Evolutionary conservation across 768 basidiomycete species (phyloP).

Genomic region (Lactarius hengduanensis): DNA sequence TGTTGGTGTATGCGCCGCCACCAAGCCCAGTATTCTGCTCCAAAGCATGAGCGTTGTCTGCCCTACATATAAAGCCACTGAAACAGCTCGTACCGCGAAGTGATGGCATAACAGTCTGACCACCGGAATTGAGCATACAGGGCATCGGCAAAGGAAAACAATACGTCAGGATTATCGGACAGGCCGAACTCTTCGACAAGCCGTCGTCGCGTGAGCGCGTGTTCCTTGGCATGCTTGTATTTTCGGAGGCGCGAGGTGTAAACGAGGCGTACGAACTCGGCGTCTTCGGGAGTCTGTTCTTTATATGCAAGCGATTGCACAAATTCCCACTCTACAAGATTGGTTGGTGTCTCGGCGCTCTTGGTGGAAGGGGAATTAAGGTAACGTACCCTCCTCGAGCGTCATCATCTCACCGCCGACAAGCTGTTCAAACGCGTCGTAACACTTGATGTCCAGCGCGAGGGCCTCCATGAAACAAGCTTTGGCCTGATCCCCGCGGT

Average conservation of each 20-base stretch:
- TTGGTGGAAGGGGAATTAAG: constrained; percentile 10
- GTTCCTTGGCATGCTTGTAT: constrained; percentile 81
- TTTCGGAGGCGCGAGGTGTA: constrained; percentile 92
- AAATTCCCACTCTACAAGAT: constrained; percentile 89
- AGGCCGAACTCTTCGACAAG: constrained; percentile 82
- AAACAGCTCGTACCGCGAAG: constrained; percentile 55
- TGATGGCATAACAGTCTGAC: constrained; percentile 92
- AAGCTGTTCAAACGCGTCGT: constrained; percentile 90
- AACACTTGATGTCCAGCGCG: constrained; percentile 93
- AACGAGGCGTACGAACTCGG: constrained; percentile 88
- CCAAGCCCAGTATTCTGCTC: constrained; percentile 75
- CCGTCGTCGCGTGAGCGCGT: constrained; percentile 72
- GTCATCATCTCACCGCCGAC: constrained; percentile 95
- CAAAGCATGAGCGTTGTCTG: background rate
- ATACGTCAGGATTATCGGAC: constrained; percentile 88
- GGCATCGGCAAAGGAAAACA: constrained; percentile 88
- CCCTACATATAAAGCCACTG: background rate
- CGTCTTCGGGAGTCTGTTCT: constrained; percentile 83
- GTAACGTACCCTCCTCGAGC: constrained; percentile 78
- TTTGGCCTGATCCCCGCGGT: constrained; percentile 88
- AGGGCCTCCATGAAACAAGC: constrained; percentile 95
- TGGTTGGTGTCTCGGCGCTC: background rate
- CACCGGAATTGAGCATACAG: constrained; percentile 85
- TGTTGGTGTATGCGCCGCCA: constrained; percentile 84
- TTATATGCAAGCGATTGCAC: constrained; percentile 79